Base-by-base conservation (phyloP, 306 rosid species). In the Mimosa bimucronata region DNA sequence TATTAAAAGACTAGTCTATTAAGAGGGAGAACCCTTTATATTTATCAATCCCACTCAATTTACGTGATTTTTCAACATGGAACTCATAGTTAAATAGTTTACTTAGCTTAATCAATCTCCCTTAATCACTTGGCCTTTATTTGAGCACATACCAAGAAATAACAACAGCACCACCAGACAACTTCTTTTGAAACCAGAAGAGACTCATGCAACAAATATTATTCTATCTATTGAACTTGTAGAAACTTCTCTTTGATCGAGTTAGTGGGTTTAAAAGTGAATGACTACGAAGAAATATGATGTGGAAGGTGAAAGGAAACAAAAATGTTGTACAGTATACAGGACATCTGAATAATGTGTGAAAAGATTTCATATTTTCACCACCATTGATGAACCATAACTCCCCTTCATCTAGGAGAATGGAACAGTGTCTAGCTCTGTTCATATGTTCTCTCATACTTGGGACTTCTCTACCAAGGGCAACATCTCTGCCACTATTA, bases 381-480 rank as follows among this genome's bases (percentile, higher is more conserved):
- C 86, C 86, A 95, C 98, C 98, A 95, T 74, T 92, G 98, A 75
- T 95, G 98, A 85, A 91, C 98, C 82, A 92, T 92, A 87, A 95
- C 90, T 30, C 98, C 96, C 78, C 91, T 90, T 87, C 83, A 83
- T 83, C 97, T 91, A 0, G 92, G 92, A 66, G 94, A 87, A 60
- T 82, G 66, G 53, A 90, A 89, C 48, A 95, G 87, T 55, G 93
- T 86, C 89, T 91, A 79, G 88, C 98, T 92, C 84, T 92, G 88
- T 23, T 81, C 92, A 78, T 95, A 92, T 3, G 93, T 91, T 79
- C 74, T 95, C 71, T 89, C 93, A 82, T 95, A 91, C 89, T 92
- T 95, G 6, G 90, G 34, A 83, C 98, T 95, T 83, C 98, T 91
- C 87, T 92, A 80, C 10, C 98, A 94, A 11, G 96, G 97, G 85